Evolutionary conservation across 106 monocot species (phyloP).

Genomic region (Acorus gramineus): DNA sequence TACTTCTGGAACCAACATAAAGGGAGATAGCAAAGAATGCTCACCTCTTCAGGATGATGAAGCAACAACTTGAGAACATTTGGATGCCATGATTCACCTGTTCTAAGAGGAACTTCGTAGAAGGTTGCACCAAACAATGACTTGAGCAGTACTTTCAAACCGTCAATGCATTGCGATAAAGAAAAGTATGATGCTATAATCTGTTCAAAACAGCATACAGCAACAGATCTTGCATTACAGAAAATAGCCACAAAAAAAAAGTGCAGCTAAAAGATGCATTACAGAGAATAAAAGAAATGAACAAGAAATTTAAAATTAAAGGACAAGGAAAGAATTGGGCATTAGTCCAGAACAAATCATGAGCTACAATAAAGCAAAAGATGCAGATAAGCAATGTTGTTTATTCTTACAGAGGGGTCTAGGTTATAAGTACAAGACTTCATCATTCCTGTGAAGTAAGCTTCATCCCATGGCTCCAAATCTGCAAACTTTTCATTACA

Average conservation of each 20-base stretch:
- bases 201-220: constrained; percentile 20
- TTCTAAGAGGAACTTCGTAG: constrained; percentile 37
- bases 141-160: constrained; percentile 65
- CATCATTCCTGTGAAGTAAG: constrained; percentile 70
- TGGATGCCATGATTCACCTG: constrained; percentile 87
- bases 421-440: constrained; percentile 55
- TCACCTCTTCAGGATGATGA: constrained; percentile 85
- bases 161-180: constrained; percentile 61
- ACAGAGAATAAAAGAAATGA: too few relatives aligned
- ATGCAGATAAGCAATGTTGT: neutral
- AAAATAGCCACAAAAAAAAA: neutral
- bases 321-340: neutral
- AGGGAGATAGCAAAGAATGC: neutral
- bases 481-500: constrained; percentile 31
- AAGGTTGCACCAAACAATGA: constrained; percentile 88
- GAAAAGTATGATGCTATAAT: constrained; percentile 75
- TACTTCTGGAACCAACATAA: too few relatives aligned
- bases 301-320: neutral
- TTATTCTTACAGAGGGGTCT: constrained; percentile 49
- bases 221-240: neutral
- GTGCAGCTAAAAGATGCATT: too few relatives aligned
- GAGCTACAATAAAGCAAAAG: too few relatives aligned
- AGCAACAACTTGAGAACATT: constrained; percentile 79
- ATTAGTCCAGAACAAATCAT: neutral
- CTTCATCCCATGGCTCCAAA: constrained; percentile 87